Conservation (phyloP, 2,329 filamentous ascomycete genomes). For the Fusarium caatingaense region DNA sequence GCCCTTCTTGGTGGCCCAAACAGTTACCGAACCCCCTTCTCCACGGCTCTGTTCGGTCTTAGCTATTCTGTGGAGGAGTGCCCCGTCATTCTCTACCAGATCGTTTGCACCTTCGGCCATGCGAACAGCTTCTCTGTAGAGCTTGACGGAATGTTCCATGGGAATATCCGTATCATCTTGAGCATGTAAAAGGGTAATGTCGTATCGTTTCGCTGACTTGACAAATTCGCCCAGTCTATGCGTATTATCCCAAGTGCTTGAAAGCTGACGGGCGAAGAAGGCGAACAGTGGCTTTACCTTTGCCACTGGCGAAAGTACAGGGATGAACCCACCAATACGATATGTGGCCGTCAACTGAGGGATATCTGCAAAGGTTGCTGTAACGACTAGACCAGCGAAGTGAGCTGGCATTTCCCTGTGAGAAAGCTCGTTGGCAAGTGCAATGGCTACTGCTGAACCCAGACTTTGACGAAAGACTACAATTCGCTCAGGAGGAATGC, state of each 20-base stretch:
- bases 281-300: conserved; percentile 57
- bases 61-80: conserved; percentile 10
- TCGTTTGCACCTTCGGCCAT: conserved; percentile 55
- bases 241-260: conserved; percentile 59
- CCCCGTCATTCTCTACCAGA: conserved; percentile 9
- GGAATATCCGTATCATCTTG: conserved; percentile 61
- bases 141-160: conserved; percentile 55
- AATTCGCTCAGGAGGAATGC: conserved; percentile 65
- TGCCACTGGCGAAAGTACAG: conserved; percentile 58
- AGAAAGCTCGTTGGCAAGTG: conserved; percentile 51
- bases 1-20: conserved; percentile 57
- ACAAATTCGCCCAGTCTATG: conserved; percentile 53
- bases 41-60: conserved; percentile 48
- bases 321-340: conserved; percentile 53
- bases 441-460: conserved; percentile 56
- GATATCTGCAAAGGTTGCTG: conserved; percentile 63
- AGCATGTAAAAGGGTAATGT: conserved; percentile 58
- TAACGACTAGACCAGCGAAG: conserved; percentile 61
- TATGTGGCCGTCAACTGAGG: conserved; percentile 62
- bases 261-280: conserved; percentile 56
- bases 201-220: conserved; percentile 47
- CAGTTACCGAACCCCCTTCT: conserved; percentile 58
- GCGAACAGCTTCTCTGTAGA: conserved; percentile 60
- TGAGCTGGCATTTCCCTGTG: conserved; percentile 8
- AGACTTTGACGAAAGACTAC: conserved; percentile 70